Conservation (phyloP, 441 rosid species). For the Pelargonium citronellum region DNA sequence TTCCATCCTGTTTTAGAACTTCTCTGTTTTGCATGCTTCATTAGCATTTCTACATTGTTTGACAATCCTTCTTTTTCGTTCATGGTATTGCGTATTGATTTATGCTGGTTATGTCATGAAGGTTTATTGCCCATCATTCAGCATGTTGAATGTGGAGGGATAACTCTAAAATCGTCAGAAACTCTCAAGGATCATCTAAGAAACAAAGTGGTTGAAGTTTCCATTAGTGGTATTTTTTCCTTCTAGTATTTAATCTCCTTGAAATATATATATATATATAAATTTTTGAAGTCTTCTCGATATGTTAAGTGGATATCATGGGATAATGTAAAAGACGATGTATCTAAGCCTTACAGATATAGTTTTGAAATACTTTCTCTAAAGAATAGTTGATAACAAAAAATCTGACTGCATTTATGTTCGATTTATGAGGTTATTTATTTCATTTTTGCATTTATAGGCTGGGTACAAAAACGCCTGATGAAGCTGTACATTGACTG, state of each 20-base stretch:
- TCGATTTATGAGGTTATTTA: background rate
- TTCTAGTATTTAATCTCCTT: constrained; percentile 13
- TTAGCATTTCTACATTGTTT: background rate
- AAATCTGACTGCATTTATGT: background rate
- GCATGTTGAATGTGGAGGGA: constrained; percentile 53
- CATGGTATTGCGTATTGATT: background rate
- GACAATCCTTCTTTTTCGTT: background rate
- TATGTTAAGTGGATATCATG: background rate
- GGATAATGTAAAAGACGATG: background rate
- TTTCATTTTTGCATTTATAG: constrained; percentile 34
- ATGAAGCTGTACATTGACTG: constrained; percentile 77
- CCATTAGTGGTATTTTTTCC: constrained; percentile 50
- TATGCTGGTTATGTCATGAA: constrained; percentile 24
- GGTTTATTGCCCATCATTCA: constrained; percentile 92
- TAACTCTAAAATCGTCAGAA: constrained; percentile 47
- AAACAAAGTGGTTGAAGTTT: constrained; percentile 55
- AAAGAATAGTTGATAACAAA: no score
- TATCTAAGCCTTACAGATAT: background rate
- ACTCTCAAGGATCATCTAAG: constrained; percentile 35
- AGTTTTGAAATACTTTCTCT: background rate
- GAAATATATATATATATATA: background rate
- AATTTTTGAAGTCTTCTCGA: background rate
- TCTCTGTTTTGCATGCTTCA: constrained; percentile 14
- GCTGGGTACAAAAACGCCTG: constrained; percentile 91
- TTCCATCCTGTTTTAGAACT: background rate